Percentiles rank a stretch among this genome's conserved stretches.
These are phyloP conservation scores for Diplocarpon mali DNA, from an alignment of 2,329 filamentous ascomycete genomes.

Conservation along the genomic window DNA sequence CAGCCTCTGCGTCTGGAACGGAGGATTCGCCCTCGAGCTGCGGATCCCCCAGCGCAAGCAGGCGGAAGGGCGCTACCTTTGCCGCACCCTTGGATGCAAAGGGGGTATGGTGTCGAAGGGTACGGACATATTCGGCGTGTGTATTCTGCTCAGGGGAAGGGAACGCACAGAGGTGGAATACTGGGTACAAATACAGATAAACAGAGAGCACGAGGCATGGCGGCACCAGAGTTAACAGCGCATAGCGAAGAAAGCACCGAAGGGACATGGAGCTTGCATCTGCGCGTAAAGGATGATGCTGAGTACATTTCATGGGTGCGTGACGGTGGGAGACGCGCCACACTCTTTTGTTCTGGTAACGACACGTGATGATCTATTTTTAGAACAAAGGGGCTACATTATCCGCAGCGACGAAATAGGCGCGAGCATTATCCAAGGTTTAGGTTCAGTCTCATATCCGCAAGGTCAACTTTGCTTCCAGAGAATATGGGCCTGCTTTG, in stretches of 20 bases:
- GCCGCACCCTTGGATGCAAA: slow-evolving; percentile 19
- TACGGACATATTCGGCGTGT: slow-evolving; percentile 20
- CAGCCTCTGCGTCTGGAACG: slow-evolving; percentile 49
- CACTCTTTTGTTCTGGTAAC: no score
- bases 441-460: no score
- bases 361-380: no score
- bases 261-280: slow-evolving; percentile 27
- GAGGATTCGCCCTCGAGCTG: slow-evolving; percentile 89
- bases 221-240: slow-evolving; percentile 43
- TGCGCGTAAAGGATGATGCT: background rate
- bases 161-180: slow-evolving; percentile 72
- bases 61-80: slow-evolving; percentile 61
- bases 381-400: no score
- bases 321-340: no score
- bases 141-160: slow-evolving; percentile 34
- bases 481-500: no score
- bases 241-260: slow-evolving; percentile 24
- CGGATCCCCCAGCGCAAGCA: slow-evolving; percentile 82
- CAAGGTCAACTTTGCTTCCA: no score
- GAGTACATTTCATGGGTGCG: no score
- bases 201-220: slow-evolving; percentile 58
- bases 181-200: slow-evolving; percentile 81
- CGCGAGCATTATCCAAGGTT: no score
- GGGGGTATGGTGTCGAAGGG: slow-evolving; percentile 17
- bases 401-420: no score